Conservation (phyloP, 1,139 yeast species). For the Saccharomycopsis phalli region DNA sequence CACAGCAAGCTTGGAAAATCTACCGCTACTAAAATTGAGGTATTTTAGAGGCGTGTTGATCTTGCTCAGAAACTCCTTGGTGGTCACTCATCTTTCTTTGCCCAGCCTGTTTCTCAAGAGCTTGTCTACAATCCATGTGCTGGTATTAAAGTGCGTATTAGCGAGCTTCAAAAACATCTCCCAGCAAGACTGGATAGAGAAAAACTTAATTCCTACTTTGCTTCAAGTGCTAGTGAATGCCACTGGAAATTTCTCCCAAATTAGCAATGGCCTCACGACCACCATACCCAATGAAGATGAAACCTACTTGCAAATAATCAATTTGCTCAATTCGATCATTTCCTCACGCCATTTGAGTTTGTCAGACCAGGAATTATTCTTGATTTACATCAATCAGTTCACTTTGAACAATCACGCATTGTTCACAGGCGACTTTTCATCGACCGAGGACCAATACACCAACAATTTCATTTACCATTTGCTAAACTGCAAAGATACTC, state of each 20-base stretch:
- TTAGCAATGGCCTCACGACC: no score
- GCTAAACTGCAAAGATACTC: constrained; percentile 6
- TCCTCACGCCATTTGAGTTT: no score
- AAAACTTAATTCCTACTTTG: not conserved
- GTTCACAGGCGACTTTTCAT: constrained; percentile 3
- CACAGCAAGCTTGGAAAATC: not conserved
- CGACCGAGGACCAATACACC: constrained; percentile 6
- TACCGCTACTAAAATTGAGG: constrained; percentile 6
- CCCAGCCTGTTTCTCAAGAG: not conserved
- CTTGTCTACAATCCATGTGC: not conserved
- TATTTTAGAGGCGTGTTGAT: constrained; percentile 14
- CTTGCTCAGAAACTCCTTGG: constrained; percentile 15
- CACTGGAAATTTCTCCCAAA: constrained; percentile 13
- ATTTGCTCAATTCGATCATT: no score
- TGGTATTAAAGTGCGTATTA: not conserved
- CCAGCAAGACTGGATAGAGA: not conserved
- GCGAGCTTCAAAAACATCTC: not conserved
- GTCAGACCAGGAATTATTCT: no score
- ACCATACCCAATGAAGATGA: no score
- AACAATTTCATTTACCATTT: constrained; percentile 10
- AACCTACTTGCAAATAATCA: no score
- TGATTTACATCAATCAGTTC: constrained; percentile 18
- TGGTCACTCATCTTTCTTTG: not conserved
- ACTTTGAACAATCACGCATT: constrained; percentile 7
- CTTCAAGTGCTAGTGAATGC: constrained; percentile 17